Base-by-base conservation (phyloP, 2,329 filamentous ascomycete genomes). In the Fusarium fracticaudum region DNA sequence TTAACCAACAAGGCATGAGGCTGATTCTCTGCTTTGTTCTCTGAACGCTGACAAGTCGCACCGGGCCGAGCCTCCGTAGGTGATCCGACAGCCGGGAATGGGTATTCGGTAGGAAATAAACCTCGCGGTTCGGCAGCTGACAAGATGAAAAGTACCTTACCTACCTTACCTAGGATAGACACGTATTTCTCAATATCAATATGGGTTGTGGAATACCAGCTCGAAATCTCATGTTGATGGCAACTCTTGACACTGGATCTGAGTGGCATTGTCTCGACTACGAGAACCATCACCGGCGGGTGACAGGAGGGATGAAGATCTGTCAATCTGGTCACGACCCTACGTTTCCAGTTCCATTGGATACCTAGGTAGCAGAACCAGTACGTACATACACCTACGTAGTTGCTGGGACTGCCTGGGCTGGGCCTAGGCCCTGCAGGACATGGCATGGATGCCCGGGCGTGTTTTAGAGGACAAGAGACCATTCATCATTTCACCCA, bases 371-470 rank as follows among this genome's bases (percentile, higher is more conserved):
- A 14, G 57, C 29, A 20, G 54, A 62, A 26, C n/a, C 51, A 44
- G 59, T 44, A 60, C 40, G 26, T 22, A 48, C 45, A 48, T 41
- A 47, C 43, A n/a, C n/a, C 24, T 64, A 69, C 37, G 31, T 68
- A 55, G 63, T 55, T 72, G 61, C 55, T 64, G 45, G 69, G 51
- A 59, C 60, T 65, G 35, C 51, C 60, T 53, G 11, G 61, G 60
- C 60, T 57, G 11, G 59, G 60, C 69, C 72, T 69, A 22, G 61
- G 68, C 72, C 72, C 73, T 78, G 75, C 75, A 76, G 71, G 73
- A 76, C 37, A 69, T 53, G 65, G 64, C 37, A 69, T 53, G 65
- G 64, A 63, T 66, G 33, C 14, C 33, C 33, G 53, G 61, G 35
- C 31, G 24, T 44, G 31, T 45, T 44, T 63, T 47, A 41, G 43